Conservation (phyloP, 495 filamentous ascomycete genomes). For the Achaetomiella virescens region DNA sequence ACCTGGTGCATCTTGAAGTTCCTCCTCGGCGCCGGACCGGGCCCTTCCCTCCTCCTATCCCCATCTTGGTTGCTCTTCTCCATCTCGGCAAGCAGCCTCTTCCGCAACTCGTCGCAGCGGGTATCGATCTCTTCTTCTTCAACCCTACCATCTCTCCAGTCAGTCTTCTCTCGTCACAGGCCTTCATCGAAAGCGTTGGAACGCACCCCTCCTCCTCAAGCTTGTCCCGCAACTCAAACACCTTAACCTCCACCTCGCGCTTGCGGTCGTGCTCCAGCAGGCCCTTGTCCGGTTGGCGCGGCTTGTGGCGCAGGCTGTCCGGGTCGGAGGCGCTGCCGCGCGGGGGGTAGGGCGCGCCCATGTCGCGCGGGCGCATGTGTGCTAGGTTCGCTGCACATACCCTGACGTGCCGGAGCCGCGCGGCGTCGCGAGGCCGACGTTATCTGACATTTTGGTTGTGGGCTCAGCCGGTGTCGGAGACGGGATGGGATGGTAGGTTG, state of each 20-base stretch:
- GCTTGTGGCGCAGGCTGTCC: slow-evolving; percentile 56
- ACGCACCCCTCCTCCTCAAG: slow-evolving; percentile 81
- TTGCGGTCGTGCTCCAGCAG: slow-evolving; percentile 91
- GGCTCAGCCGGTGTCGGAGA: not conserved
- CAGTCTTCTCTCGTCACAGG: too few species aligned
- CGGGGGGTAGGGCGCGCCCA: slow-evolving; percentile 51
- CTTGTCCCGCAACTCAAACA: slow-evolving; percentile 81
- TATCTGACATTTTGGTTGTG: slow-evolving; percentile 71
- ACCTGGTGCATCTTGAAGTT: slow-evolving; percentile 86
- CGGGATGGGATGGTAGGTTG: not conserved
- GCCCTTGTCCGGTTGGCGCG: slow-evolving; percentile 80
- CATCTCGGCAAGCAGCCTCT: slow-evolving; percentile 55
- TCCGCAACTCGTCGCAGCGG: slow-evolving; percentile 56
- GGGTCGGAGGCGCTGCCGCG: slow-evolving; percentile 40
- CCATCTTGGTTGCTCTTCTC: slow-evolving; percentile 30
- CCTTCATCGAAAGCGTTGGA: not conserved
- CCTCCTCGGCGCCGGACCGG: slow-evolving; percentile 35
- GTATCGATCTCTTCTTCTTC: slow-evolving; percentile 76
- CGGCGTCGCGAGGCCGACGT: slow-evolving; percentile 94
- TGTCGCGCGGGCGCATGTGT: slow-evolving; percentile 72
- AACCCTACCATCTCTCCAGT: slow-evolving; percentile 52
- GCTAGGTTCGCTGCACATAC: slow-evolving; percentile 96
- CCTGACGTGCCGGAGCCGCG: slow-evolving; percentile 93
- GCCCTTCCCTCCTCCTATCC: slow-evolving; percentile 15
- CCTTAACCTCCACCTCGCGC: slow-evolving; percentile 82